phyloP scores from a whole-genome alignment of 176 grass and related monocot species.

The Cymbopogon citratus region DNA sequence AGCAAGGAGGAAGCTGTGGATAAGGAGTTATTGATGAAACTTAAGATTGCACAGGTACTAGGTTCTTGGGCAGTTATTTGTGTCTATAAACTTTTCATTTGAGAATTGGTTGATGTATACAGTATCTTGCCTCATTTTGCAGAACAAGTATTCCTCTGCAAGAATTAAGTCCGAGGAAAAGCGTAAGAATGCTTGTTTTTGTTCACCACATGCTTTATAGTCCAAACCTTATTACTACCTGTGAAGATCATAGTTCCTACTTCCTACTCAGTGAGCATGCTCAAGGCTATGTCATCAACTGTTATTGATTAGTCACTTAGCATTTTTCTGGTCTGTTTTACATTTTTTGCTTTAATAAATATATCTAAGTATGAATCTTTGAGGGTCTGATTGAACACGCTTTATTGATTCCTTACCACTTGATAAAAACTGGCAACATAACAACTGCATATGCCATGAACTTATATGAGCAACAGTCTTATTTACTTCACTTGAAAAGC shows the following conservation, averaged over 20 bases:
- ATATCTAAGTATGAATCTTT: background rate
- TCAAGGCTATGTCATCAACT: background rate
- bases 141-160: conserved; percentile 28
- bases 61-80: background rate
- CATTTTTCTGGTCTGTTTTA: background rate
- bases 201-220: background rate
- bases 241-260: background rate
- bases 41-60: conserved; percentile 40
- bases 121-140: conserved; percentile 1
- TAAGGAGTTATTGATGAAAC: conserved; percentile 48
- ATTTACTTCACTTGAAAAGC: background rate
- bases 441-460: background rate
- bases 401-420: background rate
- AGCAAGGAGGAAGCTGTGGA: conserved; percentile 43
- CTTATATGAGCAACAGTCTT: background rate
- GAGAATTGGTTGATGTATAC: conserved; percentile 11
- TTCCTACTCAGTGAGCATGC: background rate
- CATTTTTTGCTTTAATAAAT: background rate
- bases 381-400: background rate
- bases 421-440: background rate
- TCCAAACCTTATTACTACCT: background rate
- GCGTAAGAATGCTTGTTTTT: conserved; percentile 22
- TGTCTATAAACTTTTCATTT: background rate
- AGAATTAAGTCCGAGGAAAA: conserved; percentile 52
- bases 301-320: background rate